These are phyloP conservation scores for Pichia sp. DNA, from an alignment of 1,139 yeast species.

Conservation along the genomic window DNA sequence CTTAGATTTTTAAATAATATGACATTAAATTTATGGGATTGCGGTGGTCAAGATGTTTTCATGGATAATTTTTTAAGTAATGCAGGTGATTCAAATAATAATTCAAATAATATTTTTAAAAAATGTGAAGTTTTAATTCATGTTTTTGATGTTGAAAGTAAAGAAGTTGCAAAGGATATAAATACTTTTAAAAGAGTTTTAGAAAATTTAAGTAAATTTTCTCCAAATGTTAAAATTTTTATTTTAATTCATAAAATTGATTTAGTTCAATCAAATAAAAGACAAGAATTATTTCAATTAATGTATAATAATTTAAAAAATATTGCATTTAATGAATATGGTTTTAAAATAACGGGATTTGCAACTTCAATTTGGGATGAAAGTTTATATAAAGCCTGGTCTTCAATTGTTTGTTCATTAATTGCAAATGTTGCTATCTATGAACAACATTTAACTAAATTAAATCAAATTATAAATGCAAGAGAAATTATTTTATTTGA, in stretches of 20 bases:
- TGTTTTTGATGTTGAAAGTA: slow-evolving; percentile 92
- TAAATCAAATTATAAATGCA: slow-evolving; percentile 74
- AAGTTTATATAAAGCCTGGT: slow-evolving; percentile 94
- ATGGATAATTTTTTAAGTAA: slow-evolving; percentile 72
- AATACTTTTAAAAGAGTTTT: slow-evolving; percentile 84
- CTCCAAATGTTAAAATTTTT: slow-evolving; percentile 89
- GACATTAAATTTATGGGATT: slow-evolving; percentile 95
- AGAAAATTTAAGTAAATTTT: slow-evolving; percentile 72
- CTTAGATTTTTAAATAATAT: slow-evolving; percentile 86
- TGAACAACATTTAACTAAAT: slow-evolving; percentile 67
- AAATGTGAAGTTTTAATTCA: slow-evolving; percentile 97
- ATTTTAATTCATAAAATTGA: slow-evolving; percentile 95
- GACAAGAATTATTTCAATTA: slow-evolving; percentile 73
- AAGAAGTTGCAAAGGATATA: slow-evolving; percentile 86
- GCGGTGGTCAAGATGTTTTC: slow-evolving; percentile 96
- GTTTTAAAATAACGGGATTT: slow-evolving; percentile 77
- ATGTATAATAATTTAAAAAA: slow-evolving; percentile 80
- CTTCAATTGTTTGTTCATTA: slow-evolving; percentile 86
- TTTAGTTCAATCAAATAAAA: slow-evolving; percentile 77
- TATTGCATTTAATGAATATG: slow-evolving; percentile 64
- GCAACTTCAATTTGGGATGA: slow-evolving; percentile 99
- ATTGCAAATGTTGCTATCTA: slow-evolving; percentile 86
- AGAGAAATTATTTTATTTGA: slow-evolving; percentile 90
- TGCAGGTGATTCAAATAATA: slow-evolving; percentile 15
- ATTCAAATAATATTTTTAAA: slow-evolving; percentile 64